Evolutionary conservation across 352 stramenopile species (phyloP).

Genomic region (Phytophthora quininea): DNA sequence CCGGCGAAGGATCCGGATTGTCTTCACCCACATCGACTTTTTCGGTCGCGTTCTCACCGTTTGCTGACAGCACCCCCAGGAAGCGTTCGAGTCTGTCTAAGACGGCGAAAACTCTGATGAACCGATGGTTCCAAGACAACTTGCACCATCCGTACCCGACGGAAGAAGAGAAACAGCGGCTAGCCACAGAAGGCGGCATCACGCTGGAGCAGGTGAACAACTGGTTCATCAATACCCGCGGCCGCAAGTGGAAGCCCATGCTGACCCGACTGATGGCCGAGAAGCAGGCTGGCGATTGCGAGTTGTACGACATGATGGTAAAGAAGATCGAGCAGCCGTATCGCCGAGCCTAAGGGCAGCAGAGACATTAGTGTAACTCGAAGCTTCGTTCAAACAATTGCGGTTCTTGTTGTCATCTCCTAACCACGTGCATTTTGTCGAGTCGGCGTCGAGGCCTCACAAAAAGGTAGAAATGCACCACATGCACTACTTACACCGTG

Average conservation of each 20-base stretch:
- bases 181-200: slow-evolving; percentile 71
- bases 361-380: too few species aligned
- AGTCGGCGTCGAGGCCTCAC: not conserved
- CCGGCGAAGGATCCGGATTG: not conserved
- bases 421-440: not conserved
- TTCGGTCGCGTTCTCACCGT: slow-evolving; percentile 37
- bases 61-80: slow-evolving; percentile 52
- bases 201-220: slow-evolving; percentile 90
- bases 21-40: slow-evolving; percentile 16
- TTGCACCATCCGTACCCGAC: slow-evolving; percentile 86
- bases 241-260: slow-evolving; percentile 88
- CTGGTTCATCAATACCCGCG: slow-evolving; percentile 89
- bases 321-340: slow-evolving; percentile 83
- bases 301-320: slow-evolving; percentile 79
- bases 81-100: slow-evolving; percentile 82
- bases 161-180: slow-evolving; percentile 82
- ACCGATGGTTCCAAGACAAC: slow-evolving; percentile 82
- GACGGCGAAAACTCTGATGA: slow-evolving; percentile 70
- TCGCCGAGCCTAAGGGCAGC: slow-evolving; percentile 14
- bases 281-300: slow-evolving; percentile 62
- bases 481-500: slow-evolving; percentile 21
- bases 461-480: slow-evolving; percentile 12
- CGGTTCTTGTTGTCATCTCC: not conserved
- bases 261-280: slow-evolving; percentile 72
- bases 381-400: not conserved